These are phyloP conservation scores for Pulveroboletus sp. DNA, from an alignment of 768 basidiomycete species.

Conservation along the genomic window DNA sequence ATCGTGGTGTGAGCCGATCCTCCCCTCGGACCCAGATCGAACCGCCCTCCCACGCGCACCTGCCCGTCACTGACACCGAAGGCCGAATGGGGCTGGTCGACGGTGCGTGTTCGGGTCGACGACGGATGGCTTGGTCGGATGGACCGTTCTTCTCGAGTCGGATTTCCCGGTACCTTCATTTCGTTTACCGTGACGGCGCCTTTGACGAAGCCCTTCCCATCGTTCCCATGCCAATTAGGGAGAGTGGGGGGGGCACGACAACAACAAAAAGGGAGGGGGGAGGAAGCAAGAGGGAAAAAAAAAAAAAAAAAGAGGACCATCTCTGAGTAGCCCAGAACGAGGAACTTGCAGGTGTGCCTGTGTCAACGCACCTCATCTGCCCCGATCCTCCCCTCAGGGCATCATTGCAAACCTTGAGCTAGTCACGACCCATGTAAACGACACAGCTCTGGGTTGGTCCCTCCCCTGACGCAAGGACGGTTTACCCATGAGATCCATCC, in stretches of 20 bases:
- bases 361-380: not conserved
- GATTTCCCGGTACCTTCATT: not conserved
- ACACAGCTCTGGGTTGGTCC: not conserved
- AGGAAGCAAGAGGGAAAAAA: too few species aligned
- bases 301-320: not conserved
- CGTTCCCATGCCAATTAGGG: slow-evolving; percentile 1
- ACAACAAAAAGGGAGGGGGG: too few species aligned
- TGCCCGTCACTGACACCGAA: too few species aligned
- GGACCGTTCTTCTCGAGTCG: too few species aligned
- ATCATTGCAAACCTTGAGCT: not conserved
- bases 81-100: too few species aligned
- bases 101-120: too few species aligned
- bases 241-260: too few species aligned
- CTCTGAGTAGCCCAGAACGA: not conserved
- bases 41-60: too few species aligned
- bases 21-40: too few species aligned
- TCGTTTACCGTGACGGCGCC: not conserved
- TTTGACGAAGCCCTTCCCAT: not conserved
- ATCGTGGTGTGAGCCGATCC: too few species aligned
- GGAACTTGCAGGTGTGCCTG: not conserved
- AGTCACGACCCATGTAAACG: not conserved
- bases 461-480: not conserved
- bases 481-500: not conserved
- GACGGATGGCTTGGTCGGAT: too few species aligned
- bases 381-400: too few species aligned